These are phyloP conservation scores for Diaporthe nobilis DNA, from an alignment of 2,329 filamentous ascomycete genomes.

Conservation along the genomic window DNA sequence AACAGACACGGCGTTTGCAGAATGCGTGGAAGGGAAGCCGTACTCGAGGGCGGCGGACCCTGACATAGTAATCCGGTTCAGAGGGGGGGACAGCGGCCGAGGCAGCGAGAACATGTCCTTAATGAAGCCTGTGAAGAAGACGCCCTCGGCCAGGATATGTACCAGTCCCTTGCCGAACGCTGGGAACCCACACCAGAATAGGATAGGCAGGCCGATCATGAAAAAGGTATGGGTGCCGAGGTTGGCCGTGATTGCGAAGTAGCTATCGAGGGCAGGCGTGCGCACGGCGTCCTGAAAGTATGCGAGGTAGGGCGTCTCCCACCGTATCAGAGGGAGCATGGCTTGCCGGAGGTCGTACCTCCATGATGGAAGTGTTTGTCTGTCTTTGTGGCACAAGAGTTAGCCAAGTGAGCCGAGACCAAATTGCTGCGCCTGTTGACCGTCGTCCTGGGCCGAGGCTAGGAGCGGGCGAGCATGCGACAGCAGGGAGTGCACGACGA, in stretches of 20 bases:
- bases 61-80: constrained; percentile 97
- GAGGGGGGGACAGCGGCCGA: constrained; percentile 89
- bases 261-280: constrained; percentile 89
- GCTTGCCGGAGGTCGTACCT: constrained; percentile 86
- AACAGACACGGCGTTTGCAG: constrained; percentile 95
- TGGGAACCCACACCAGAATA: constrained; percentile 96
- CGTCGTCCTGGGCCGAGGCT: background rate
- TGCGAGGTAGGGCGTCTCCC: constrained; percentile 95
- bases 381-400: constrained; percentile 69
- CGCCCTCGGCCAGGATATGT: constrained; percentile 82
- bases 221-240: constrained; percentile 98
- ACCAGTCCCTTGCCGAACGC: constrained; percentile 85
- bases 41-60: constrained; percentile 96
- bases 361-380: constrained; percentile 87
- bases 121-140: constrained; percentile 91
- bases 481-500: constrained; percentile 36
- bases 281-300: constrained; percentile 85
- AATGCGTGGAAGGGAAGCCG: constrained; percentile 97
- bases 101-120: constrained; percentile 96
- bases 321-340: constrained; percentile 88
- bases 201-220: constrained; percentile 93
- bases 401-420: constrained; percentile 24
- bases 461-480: background rate
- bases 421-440: background rate
- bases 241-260: constrained; percentile 97